Conservation (phyloP, 768 basidiomycete species). For the Agrocybe pediades region DNA sequence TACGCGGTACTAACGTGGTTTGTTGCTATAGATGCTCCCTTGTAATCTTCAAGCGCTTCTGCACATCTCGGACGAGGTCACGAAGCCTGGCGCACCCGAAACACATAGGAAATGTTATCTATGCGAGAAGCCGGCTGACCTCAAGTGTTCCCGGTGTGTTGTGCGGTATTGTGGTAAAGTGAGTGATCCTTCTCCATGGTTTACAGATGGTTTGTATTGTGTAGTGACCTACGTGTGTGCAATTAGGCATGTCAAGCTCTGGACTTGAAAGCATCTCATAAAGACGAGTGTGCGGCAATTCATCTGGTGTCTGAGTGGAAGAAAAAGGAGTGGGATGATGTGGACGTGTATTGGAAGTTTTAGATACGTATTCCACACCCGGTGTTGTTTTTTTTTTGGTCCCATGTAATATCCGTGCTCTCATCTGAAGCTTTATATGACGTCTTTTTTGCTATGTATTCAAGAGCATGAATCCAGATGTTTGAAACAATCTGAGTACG, state of each 20-base stretch:
- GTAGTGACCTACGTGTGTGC: not conserved
- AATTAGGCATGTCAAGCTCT: constrained; percentile 22
- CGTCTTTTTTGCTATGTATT: too few species aligned
- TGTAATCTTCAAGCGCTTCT: constrained; percentile 20
- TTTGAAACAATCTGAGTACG: too few species aligned
- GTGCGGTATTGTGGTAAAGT: constrained; percentile 27
- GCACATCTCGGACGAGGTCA: constrained; percentile 17
- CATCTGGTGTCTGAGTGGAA: constrained; percentile 26
- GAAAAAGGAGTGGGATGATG: constrained; percentile 23
- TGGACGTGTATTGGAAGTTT: constrained; percentile 14
- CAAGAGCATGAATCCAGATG: too few species aligned
- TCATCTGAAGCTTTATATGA: too few species aligned
- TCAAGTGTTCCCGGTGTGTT: constrained; percentile 16
- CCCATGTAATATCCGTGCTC: too few species aligned
- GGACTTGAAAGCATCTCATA: constrained; percentile 25
- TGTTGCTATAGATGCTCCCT: constrained; percentile 17
- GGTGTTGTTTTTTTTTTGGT: not conserved
- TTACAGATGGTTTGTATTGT: not conserved
- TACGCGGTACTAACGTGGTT: not conserved
- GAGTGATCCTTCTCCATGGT: not conserved
- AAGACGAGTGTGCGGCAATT: constrained; percentile 23
- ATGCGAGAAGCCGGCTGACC: constrained; percentile 15
- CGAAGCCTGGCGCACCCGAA: not conserved
- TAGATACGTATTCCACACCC: not conserved
- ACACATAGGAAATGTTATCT: constrained; percentile 6